phyloP scores from a whole-genome alignment of 2,329 filamentous ascomycete genomes.

The Neofusicoccum laricinum region DNA sequence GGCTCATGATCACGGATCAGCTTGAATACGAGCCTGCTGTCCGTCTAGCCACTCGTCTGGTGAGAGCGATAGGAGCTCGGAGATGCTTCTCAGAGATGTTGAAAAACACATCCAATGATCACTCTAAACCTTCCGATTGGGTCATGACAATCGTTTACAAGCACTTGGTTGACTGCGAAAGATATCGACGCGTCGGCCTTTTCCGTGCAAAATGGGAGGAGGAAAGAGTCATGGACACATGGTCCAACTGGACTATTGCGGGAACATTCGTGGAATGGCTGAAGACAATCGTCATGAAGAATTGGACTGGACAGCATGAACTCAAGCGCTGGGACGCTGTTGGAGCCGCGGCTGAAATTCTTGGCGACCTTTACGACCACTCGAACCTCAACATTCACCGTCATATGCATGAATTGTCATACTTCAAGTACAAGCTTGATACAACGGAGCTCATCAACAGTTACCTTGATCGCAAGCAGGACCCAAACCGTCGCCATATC shows the following conservation, averaged over 20 bases:
- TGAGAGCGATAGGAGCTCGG: constrained; percentile 49
- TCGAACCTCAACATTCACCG: constrained; percentile 7
- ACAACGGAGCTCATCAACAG: constrained; percentile 51
- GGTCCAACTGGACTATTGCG: constrained; percentile 2
- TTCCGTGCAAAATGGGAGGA: constrained; percentile 3
- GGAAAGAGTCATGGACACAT: constrained; percentile 4
- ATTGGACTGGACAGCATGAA: constrained; percentile 75
- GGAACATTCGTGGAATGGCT: constrained; percentile 62
- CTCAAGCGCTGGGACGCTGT: constrained; percentile 69
- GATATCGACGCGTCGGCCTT: background rate
- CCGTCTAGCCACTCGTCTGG: constrained; percentile 48
- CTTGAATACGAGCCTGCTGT: constrained; percentile 53
- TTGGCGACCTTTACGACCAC: constrained; percentile 58
- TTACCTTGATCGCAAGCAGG: constrained; percentile 62
- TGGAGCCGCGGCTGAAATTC: constrained; percentile 72
- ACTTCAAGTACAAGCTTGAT: constrained; percentile 51
- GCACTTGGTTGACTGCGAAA: constrained; percentile 5
- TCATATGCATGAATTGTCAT: background rate
- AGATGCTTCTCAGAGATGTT: constrained; percentile 50
- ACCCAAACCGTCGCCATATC: constrained; percentile 67
- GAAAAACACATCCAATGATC: constrained; percentile 21
- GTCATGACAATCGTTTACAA: constrained; percentile 3
- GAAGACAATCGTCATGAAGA: constrained; percentile 68
- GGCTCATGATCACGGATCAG: constrained; percentile 36
- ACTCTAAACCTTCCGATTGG: background rate